Base-by-base conservation (phyloP, 139 green algal species). In the Gonium pectorale region DNA sequence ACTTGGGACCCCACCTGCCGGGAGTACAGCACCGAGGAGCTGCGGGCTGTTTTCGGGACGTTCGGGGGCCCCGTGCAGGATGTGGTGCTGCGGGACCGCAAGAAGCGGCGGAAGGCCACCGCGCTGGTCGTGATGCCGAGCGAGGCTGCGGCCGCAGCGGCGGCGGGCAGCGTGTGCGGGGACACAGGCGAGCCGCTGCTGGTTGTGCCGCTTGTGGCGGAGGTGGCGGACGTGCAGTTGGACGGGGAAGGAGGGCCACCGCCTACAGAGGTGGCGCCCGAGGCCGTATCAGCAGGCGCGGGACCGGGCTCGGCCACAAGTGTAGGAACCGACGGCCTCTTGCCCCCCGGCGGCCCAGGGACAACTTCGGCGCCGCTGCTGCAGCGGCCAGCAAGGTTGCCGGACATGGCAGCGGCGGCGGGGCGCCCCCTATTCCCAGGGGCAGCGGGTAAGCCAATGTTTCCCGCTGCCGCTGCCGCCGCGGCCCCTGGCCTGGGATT, bases 81-180 rank as follows among this genome's bases (percentile, higher is more conserved):
- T 40, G 67, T 79, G 51, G 80, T 78, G 51, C 80, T 75, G 0
- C 80, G 54, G 24, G 68, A 74, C 38, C 67, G 54, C 38, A 86
- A 67, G 67, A 89, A 88, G 73, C 77, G 59, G 52, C 71, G 62
- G 27, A 87, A 88, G 75, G 81, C 78, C 9, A 68, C 77, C 0
- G 87, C 87, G 29, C 70, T 88, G 29, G 81, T 90, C 17, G 81
- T 90, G 11, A 88, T 90, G 87, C 67, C 54, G 6, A 72, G 22
- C 26, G 69, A 86, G 68, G 60, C 38, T 24, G 75, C 54, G 5
- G 75, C 81, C 3, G 46, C 33, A 21, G 56, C 43, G 29, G 85
- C 87, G 29, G 63, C 69, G 5, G 56, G 26, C 40, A 43, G 33
- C 24, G 86, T 90, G 41, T 88, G 77, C 60, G 87, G 87, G 0